Conservation (phyloP, 2,329 filamentous ascomycete genomes). For the Ceratocystis eucalypticola region DNA sequence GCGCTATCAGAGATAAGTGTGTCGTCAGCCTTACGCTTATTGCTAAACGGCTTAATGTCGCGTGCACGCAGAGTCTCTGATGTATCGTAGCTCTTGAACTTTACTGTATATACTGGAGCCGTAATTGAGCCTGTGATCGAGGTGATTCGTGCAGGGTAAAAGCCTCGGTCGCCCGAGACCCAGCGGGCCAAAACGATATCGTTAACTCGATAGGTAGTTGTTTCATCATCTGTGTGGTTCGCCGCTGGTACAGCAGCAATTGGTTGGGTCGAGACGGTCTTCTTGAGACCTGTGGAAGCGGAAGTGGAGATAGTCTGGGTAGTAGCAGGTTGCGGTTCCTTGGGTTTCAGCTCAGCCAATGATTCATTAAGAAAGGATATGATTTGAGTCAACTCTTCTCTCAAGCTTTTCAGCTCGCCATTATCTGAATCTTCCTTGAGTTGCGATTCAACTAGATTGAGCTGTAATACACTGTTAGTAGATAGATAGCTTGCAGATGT, state of each 20-base stretch:
- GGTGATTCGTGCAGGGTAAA: constrained; percentile 85
- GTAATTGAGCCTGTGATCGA: constrained; percentile 86
- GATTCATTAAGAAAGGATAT: constrained; percentile 66
- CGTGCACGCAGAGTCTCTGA: constrained; percentile 69
- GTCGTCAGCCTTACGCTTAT: constrained; percentile 78
- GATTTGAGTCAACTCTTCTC: constrained; percentile 68
- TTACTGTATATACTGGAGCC: constrained; percentile 85
- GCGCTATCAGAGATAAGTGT: constrained; percentile 27
- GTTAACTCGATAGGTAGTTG: constrained; percentile 62
- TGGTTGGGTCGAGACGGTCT: background rate
- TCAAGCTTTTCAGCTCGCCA: constrained; percentile 61
- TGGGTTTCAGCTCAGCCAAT: constrained; percentile 61
- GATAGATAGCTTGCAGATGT: constrained; percentile 20
- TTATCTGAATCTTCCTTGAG: constrained; percentile 72
- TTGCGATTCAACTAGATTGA: constrained; percentile 63
- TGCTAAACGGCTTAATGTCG: constrained; percentile 69
- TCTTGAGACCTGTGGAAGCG: constrained; percentile 30
- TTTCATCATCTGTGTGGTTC: constrained; percentile 35
- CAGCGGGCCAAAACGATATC: constrained; percentile 85
- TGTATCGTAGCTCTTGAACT: constrained; percentile 81
- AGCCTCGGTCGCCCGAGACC: constrained; percentile 74
- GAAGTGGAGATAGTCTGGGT: constrained; percentile 35
- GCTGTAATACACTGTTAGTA: constrained; percentile 32
- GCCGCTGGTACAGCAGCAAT: constrained; percentile 19
- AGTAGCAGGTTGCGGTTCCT: constrained; percentile 32